Conservation (phyloP, 768 basidiomycete genomes). For the Harrya chromipes region DNA sequence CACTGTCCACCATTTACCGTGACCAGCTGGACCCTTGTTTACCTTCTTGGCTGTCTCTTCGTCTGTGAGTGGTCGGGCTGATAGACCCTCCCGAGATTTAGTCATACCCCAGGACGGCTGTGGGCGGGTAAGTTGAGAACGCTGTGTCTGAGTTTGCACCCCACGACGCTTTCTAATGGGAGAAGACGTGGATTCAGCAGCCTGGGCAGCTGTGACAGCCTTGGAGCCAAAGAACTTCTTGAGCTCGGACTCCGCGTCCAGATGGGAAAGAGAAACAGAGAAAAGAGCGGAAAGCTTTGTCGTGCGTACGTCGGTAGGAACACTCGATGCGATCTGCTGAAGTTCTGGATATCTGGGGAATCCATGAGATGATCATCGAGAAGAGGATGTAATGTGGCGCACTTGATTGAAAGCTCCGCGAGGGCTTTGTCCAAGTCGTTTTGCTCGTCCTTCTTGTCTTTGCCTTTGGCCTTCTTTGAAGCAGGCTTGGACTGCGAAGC, state of each 20-base stretch:
- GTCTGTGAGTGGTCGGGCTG: slow-evolving; percentile 52
- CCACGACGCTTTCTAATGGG: slow-evolving; percentile 39
- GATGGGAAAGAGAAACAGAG: slow-evolving; percentile 72
- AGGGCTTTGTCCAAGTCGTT: slow-evolving; percentile 86
- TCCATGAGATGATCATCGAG: not conserved
- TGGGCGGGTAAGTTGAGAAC: slow-evolving; percentile 77
- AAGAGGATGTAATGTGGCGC: slow-evolving; percentile 14
- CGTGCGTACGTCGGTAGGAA: slow-evolving; percentile 26
- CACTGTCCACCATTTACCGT: slow-evolving; percentile 87
- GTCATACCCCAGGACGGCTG: slow-evolving; percentile 73
- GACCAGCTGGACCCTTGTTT: slow-evolving; percentile 38
- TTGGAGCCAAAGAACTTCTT: slow-evolving; percentile 91
- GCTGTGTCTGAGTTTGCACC: slow-evolving; percentile 34
- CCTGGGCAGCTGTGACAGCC: slow-evolving; percentile 68
- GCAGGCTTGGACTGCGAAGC: slow-evolving; percentile 42
- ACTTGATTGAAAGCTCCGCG: slow-evolving; percentile 82
- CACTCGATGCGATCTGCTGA: slow-evolving; percentile 32
- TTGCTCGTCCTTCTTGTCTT: slow-evolving; percentile 56
- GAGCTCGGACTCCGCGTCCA: slow-evolving; percentile 89
- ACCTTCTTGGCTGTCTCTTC: slow-evolving; percentile 50
- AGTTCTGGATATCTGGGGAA: slow-evolving; percentile 50
- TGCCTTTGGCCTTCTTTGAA: slow-evolving; percentile 59
- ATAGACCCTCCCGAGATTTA: slow-evolving; percentile 68
- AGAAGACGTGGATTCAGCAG: slow-evolving; percentile 32
- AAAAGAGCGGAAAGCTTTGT: slow-evolving; percentile 54